phyloP scores from a whole-genome alignment of 805 yeast species.

The Ogataea henricii region DNA sequence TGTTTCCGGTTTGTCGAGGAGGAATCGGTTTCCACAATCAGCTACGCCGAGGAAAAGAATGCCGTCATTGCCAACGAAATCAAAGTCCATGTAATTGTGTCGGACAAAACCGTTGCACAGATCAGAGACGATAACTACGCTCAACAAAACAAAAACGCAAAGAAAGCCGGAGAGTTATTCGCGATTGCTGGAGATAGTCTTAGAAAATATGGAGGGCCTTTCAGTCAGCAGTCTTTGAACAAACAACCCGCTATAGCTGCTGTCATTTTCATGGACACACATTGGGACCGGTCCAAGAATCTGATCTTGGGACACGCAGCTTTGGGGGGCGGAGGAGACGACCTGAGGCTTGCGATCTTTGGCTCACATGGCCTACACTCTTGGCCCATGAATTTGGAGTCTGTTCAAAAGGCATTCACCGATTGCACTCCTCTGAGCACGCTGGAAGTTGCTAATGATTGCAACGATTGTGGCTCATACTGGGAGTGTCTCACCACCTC shows the following conservation, averaged over 20 bases:
- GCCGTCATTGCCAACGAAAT: conserved; percentile 49
- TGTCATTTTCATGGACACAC: conserved; percentile 79
- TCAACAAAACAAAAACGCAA: conserved; percentile 80
- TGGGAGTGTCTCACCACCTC: conserved; percentile 92
- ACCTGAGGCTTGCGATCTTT: conserved; percentile 79
- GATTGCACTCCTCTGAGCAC: conserved; percentile 69
- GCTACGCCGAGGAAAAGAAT: conserved; percentile 39
- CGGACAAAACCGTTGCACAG: conserved; percentile 67
- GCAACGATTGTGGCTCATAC: conserved; percentile 76
- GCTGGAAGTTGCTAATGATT: conserved; percentile 85
- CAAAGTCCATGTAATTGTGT: conserved; percentile 74
- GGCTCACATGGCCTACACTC: conserved; percentile 92
- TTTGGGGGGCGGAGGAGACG: conserved; percentile 80
- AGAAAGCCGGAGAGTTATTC: conserved; percentile 73
- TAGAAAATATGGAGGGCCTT: conserved; percentile 54
- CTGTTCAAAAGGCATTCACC: conserved; percentile 63
- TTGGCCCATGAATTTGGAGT: conserved; percentile 87
- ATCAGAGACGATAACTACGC: conserved; percentile 79
- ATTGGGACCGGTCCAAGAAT: conserved; percentile 65
- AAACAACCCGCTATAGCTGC: conserved; percentile 74
- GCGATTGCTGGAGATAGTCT: conserved; percentile 79
- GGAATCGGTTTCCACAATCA: conserved; percentile 53
- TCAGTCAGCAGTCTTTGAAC: conserved; percentile 34
- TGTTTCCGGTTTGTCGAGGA: conserved; percentile 75
- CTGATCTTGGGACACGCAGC: conserved; percentile 89